These are phyloP conservation scores for Plasmodium adleri DNA, from an alignment of 169 alveolate species.

Conservation along the genomic window DNA sequence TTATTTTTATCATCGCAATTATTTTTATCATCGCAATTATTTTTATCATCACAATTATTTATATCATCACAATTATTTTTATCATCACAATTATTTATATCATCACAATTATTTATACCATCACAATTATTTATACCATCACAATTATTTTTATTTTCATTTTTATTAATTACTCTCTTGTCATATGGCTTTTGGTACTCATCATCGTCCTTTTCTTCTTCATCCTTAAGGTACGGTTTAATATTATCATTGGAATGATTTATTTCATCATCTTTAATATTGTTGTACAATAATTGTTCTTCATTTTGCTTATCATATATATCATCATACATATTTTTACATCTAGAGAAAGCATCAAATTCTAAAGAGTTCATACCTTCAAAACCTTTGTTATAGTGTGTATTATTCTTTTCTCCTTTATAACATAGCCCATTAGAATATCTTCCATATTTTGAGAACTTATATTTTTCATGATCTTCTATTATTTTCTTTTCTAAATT, in stretches of 20 bases:
- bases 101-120: too few species aligned
- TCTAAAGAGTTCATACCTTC: constrained; percentile 7
- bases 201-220: background rate
- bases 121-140: too few species aligned
- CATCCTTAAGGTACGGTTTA: too few species aligned
- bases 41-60: too few species aligned
- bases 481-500: constrained; percentile 6
- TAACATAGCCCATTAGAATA: background rate
- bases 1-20: too few species aligned
- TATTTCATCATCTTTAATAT: background rate
- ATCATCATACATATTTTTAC: constrained; percentile 2
- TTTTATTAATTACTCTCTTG: too few species aligned
- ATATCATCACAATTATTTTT: too few species aligned
- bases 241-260: background rate
- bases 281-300: constrained; percentile 11
- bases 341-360: background rate
- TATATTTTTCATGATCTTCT: constrained; percentile 4
- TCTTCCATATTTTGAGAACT: constrained; percentile 8
- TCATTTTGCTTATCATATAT: background rate
- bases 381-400: background rate
- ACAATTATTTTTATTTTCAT: too few species aligned
- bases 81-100: too few species aligned
- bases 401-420: constrained; percentile 4
- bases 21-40: too few species aligned
- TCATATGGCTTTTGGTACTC: background rate